phyloP scores from a whole-genome alignment of 371 early-diverging fungal species.

The Mucor velutinosus region DNA sequence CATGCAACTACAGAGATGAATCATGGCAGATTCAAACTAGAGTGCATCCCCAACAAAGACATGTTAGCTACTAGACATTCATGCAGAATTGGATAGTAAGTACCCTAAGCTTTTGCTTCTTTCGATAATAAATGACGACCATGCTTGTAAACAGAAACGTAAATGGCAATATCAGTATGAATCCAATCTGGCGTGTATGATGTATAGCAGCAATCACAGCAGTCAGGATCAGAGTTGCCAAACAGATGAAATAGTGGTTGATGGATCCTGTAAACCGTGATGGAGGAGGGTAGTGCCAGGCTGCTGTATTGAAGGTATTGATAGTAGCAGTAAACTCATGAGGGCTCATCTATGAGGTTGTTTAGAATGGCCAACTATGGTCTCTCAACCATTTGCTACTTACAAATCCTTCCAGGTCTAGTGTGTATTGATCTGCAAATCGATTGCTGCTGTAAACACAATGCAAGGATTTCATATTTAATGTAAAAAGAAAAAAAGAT shows the following conservation, averaged over 20 bases:
- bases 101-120: conserved; percentile 28
- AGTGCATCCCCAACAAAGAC: background rate
- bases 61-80: background rate
- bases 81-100: background rate
- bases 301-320: conserved; percentile 40
- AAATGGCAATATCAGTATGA: conserved; percentile 30
- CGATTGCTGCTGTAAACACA: conserved; percentile 31
- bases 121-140: conserved; percentile 28
- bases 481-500: conserved; percentile 4
- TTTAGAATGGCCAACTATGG: background rate
- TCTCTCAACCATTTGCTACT: background rate
- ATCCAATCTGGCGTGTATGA: conserved; percentile 31
- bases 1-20: conserved; percentile 44
- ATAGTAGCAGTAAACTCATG: conserved; percentile 44
- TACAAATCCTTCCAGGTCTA: conserved; percentile 40
- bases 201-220: conserved; percentile 28
- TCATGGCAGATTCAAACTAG: conserved; percentile 39
- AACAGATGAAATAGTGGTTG: conserved; percentile 13
- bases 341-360: conserved; percentile 32
- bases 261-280: conserved; percentile 21
- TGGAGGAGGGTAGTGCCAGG: conserved; percentile 35
- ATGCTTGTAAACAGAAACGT: conserved; percentile 24
- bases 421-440: conserved; percentile 42
- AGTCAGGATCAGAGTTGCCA: conserved; percentile 15
- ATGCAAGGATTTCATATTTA: conserved; percentile 40